Evolutionary conservation across 2,329 filamentous ascomycete genomes (phyloP), one percentile per base, ranked within the genome.

Genomic region (Alternaria arbusti): DNA sequence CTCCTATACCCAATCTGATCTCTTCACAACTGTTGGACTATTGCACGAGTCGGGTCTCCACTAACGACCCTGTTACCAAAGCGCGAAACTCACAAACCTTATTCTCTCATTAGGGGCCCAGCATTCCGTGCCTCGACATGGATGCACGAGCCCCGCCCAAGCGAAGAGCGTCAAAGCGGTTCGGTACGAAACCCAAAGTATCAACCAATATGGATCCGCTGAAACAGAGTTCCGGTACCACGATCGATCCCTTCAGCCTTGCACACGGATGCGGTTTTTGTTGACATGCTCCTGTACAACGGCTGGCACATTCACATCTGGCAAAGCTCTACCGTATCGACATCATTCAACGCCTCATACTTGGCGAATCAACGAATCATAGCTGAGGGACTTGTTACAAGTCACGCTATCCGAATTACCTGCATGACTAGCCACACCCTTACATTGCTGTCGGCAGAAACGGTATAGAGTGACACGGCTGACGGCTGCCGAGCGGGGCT

Each of bases 401-500:
- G 57, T 59, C 51, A 52, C 65, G 63, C 68, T 67, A 71, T 64
- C 57, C 57, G 44, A 25, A 71, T 70, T 58, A 70, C 68, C 65
- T 63, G 66, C 68, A 70, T 70, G 59, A 65, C 67, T 69, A 66
- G 56, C 28, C 51, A 58, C 50, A 62, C 66, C 60, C 62, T 70
- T 64, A 57, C 52, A 61, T 64, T 20, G 57, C 55, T 45, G 47
- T 26, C 43, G n/a, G 60, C 54, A 28, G 32, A 64, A 56, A 49
- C 20, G 58, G 56, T 30, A 36, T 36, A 63, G 49, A 54, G 44
- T 17, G 54, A 63, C 47, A 63, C 63, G 59, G 63, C 60, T 69
- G 63, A 61, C 66, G 63, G 63, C 61, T 69, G 66, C 63, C 66
- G 61, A 61, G 66, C 69, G 69, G 69, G 66, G 69, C 69, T 71